Evolutionary conservation across 768 basidiomycete genomes (phyloP).

Genomic region (Macrolepiota fuliginosa): DNA sequence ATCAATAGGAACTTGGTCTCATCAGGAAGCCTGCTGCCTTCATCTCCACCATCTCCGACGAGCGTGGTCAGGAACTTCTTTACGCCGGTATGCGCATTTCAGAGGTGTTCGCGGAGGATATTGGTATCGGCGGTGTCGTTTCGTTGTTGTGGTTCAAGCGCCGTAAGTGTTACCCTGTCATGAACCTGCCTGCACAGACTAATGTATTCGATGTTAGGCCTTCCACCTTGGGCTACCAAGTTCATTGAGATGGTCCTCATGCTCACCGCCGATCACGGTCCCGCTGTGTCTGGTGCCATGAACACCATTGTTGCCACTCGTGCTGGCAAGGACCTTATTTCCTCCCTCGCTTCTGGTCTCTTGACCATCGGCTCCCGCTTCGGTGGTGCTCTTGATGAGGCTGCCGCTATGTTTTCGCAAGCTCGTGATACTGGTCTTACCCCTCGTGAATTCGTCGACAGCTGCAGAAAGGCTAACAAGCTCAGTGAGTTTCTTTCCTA

Average conservation of each 20-base stretch:
- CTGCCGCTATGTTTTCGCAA: conserved; percentile 91
- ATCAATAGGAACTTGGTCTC: conserved; percentile 75
- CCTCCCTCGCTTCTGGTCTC: conserved; percentile 92
- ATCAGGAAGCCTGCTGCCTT: conserved; percentile 99
- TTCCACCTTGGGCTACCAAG: conserved; percentile 93
- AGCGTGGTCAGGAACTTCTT: conserved; percentile 96
- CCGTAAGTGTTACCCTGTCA: conserved; percentile 33
- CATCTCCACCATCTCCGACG: conserved; percentile 99
- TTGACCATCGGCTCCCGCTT: conserved; percentile 98
- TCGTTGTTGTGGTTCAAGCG: conserved; percentile 98
- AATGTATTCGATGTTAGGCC: conserved; percentile 27
- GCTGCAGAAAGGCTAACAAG: conserved; percentile 89
- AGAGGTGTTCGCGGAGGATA: conserved; percentile 97
- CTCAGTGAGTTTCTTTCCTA: conserved; percentile 57
- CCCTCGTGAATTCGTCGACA: conserved; percentile 97
- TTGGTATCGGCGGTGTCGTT: conserved; percentile 96
- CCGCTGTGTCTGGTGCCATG: conserved; percentile 98
- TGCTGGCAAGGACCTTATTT: conserved; percentile 99
- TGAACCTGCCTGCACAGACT: neutral
- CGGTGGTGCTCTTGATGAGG: conserved; percentile 98
- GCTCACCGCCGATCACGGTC: conserved; percentile 98
- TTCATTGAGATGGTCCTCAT: conserved; percentile 99
- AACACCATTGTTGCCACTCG: conserved; percentile 99
- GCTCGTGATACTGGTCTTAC: conserved; percentile 91
- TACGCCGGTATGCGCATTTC: conserved; percentile 99